Evolutionary conservation across 2,329 filamentous ascomycete genomes (phyloP), one percentile per base, ranked within the genome.

Genomic region (Grosmannia clavigera): DNA sequence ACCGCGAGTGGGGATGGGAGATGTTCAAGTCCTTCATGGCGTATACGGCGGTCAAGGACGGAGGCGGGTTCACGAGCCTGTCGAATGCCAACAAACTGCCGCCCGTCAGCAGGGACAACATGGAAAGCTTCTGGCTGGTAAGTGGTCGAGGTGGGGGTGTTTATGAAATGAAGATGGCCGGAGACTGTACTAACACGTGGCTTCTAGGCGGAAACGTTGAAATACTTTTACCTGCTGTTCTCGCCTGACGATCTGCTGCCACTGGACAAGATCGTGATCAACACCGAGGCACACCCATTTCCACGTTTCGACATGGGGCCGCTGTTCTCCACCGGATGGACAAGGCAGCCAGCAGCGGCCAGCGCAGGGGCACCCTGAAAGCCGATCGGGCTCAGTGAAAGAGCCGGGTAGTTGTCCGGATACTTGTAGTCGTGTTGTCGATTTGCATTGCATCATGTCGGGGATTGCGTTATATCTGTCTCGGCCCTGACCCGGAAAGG

Each of bases 61-160:
- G 84, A 46, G 85, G 85, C 48, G 91, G 91, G 0, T 97, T 95
- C 70, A 90, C 89, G 1, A 92, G 87, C 65, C 77, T 97, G 63
- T 79, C 79, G 22, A 83, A 95, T 69, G 92, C 91, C 31, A 85
- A 86, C 65, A 73, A 74, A 5, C 73, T 94, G 11, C 91, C 92
- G 25, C 84, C 90, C 0, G 72, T 76, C 16, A 76, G 78, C 54
- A 80, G 84, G 62, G 92, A 99, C 73, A 97, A 97, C 67, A 96
- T 99, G 92, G 94, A 99, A 75, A 95, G 90, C 70, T 97, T 97
- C 75, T 99, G 94, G 94, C 82, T 99, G 78, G 87, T 90, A 75
- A 75, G 86, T 46, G 16, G 19, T 46, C 3, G 43, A 16, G 19
- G 14, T 7, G 10, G 5, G 38, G 1, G 38, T 14, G 9, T 10